These are phyloP conservation scores for Fagus sylvatica DNA, from an alignment of 306 rosid genomes.

Conservation along the genomic window DNA sequence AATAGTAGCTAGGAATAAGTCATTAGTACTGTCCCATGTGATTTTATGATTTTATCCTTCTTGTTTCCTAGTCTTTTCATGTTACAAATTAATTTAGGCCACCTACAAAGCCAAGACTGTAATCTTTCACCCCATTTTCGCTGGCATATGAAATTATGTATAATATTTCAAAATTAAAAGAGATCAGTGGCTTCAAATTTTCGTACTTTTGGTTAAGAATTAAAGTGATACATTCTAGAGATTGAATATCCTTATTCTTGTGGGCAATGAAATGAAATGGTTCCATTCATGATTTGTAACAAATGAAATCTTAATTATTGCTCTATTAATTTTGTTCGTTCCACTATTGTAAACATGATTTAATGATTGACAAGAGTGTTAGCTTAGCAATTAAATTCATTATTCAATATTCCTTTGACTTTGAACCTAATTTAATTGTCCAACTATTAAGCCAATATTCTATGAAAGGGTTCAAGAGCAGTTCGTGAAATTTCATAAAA, in stretches of 20 bases:
- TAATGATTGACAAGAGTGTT: conserved; percentile 11
- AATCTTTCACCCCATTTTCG: neutral
- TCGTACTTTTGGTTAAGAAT: too few species aligned
- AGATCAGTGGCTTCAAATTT: too few species aligned
- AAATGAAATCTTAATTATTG: too few species aligned
- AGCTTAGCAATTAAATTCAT: neutral
- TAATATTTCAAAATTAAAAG: neutral
- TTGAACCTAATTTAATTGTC: neutral
- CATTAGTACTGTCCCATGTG: neutral
- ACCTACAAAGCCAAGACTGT: too few species aligned
- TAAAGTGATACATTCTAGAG: too few species aligned
- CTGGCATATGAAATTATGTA: neutral
- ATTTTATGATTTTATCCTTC: neutral
- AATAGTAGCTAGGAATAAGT: neutral
- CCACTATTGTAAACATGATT: neutral
- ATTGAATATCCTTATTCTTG: too few species aligned
- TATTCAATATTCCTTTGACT: neutral
- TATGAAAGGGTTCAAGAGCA: neutral
- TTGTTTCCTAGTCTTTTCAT: neutral
- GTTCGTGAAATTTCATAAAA: neutral
- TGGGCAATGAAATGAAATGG: too few species aligned
- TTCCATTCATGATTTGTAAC: too few species aligned
- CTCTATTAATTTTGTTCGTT: too few species aligned
- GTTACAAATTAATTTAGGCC: neutral
- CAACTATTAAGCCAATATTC: conserved; percentile 10